Percentiles rank a stretch among this genome's conserved stretches.
Evolutionary conservation across 2,329 filamentous ascomycete genomes (phyloP).

Genomic region (Amauroascus niger): DNA sequence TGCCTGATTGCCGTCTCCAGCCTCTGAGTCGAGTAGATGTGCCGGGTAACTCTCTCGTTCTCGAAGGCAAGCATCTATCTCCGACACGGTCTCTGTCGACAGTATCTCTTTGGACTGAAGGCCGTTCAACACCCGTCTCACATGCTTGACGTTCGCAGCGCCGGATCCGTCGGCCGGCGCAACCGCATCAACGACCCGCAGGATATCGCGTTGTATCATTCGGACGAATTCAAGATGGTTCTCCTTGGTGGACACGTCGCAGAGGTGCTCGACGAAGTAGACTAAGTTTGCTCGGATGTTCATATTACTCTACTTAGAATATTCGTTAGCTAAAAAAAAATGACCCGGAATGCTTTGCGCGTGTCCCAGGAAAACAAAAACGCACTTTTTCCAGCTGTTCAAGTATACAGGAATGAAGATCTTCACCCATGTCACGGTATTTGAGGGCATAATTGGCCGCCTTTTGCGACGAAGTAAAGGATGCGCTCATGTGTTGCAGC

Average conservation of each 20-base stretch:
- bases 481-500: conserved; percentile 83
- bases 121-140: conserved; percentile 65
- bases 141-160: conserved; percentile 87
- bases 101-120: conserved; percentile 64
- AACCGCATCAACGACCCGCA: conserved; percentile 83
- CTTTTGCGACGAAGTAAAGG: conserved; percentile 79
- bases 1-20: conserved; percentile 23
- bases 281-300: conserved; percentile 97
- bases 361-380: conserved; percentile 5
- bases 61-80: conserved; percentile 75
- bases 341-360: not conserved
- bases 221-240: conserved; percentile 71
- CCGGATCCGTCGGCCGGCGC: conserved; percentile 78
- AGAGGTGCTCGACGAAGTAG: conserved; percentile 95
- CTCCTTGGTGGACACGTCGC: conserved; percentile 71
- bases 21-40: conserved; percentile 45
- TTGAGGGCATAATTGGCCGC: conserved; percentile 91
- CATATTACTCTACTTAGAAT: conserved; percentile 63
- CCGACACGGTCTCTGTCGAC: conserved; percentile 59
- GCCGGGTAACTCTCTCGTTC: conserved; percentile 60
- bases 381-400: conserved; percentile 80
- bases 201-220: conserved; percentile 91
- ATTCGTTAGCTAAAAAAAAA: not conserved
- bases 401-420: conserved; percentile 91
- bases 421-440: conserved; percentile 89